phyloP scores from a whole-genome alignment of 345 rosid species.

The Hibiscus trionum region DNA sequence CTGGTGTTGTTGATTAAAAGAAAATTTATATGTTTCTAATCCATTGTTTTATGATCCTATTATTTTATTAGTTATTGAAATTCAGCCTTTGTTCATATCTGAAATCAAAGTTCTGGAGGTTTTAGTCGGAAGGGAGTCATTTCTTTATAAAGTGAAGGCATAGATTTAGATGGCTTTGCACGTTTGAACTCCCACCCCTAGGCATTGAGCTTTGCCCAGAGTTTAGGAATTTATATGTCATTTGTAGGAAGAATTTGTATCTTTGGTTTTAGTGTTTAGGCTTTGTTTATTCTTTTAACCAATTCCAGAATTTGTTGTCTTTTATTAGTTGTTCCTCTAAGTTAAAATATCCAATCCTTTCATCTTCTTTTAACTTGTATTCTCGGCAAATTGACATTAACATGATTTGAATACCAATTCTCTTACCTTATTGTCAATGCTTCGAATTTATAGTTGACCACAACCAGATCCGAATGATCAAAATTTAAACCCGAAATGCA shows the following conservation, averaged over 20 bases:
- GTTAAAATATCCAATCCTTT: no score
- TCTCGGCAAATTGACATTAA: no score
- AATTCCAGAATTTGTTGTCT: no score
- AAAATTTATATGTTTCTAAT: not conserved
- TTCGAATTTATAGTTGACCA: not conserved
- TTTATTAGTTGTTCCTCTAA: no score
- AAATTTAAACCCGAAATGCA: not conserved
- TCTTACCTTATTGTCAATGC: no score
- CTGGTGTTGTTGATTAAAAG: not conserved
- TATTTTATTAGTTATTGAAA: conserved; percentile 1
- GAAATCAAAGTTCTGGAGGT: not conserved
- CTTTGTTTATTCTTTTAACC: no score
- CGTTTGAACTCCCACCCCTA: not conserved
- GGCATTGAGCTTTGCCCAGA: not conserved
- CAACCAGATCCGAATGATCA: not conserved
- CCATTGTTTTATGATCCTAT: not conserved
- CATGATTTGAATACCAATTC: no score
- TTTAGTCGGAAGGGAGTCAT: not conserved
- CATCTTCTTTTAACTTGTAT: no score
- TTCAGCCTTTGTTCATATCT: not conserved
- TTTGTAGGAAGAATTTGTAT: not conserved
- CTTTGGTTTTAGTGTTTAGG: no score
- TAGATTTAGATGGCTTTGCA: conserved; percentile 1
- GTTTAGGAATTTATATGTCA: not conserved
- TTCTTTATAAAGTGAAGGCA: not conserved